Base-by-base conservation (phyloP, 2,329 filamentous ascomycete species). In the Beauveria caledonica region DNA sequence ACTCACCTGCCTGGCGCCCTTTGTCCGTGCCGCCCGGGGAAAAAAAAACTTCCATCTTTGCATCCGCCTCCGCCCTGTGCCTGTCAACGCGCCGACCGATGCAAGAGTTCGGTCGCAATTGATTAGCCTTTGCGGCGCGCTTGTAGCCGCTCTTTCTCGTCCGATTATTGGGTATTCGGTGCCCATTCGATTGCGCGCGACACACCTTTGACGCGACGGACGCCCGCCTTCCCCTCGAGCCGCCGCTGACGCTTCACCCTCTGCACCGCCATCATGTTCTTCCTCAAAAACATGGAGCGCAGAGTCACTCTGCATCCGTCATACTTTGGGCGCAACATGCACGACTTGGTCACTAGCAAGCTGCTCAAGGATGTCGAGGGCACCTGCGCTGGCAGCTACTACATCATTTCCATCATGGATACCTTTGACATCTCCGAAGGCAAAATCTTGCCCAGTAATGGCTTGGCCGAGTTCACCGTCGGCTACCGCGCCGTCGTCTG, bases 331-430 rank as follows among this genome's bases (percentile, higher is more conserved):
- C 88, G 90, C 64, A 91, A 94, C 72, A 95, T 97, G 80, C 88
- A 93, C 68, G 89, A 95, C 67, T 87, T 96, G 68, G 89, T 99
- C 45, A 93, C 89, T 56, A 88, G 89, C 67, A 92, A 93, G 74
- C 85, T 99, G 29, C 83, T 96, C 65, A 88, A 90, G 70, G 93
- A 97, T 72, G 91, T 97, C 63, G 94, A 99, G 77, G 94, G 94
- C 25, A 93, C 90, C 46, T 97, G 92, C 75, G 94, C 92, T 3
- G 94, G 94, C 62, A 91, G 90, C 72, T 97, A 96, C 80, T 97
- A 94, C 75, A 95, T 99, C 71, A 94, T 99, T 68, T 94, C 92
- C 71, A 95, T 99, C 69, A 93, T 99, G 85, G 92, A 97, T 74
- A 90, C 92, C 53, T 92, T 95, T 69, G 90, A 97, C 67, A 93